phyloP scores from a whole-genome alignment of 768 basidiomycete species.

The Rhodotorula paludigena region DNA sequence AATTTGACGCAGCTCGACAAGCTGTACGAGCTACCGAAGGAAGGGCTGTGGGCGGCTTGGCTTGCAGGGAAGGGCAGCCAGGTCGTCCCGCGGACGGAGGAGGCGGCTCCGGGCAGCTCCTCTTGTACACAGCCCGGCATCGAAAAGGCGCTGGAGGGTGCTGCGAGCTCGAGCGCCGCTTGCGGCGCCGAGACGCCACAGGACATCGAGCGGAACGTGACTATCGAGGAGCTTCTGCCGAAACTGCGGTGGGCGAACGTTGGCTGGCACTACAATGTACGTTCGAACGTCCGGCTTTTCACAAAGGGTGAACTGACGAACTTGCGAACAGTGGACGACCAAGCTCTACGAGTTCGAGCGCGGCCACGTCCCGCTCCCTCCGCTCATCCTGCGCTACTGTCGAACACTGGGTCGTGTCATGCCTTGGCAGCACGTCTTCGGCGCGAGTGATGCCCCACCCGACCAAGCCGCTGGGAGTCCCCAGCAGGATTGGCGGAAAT shows the following conservation, averaged over 20 bases:
- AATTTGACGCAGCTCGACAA: constrained; percentile 86
- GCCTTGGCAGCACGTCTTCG: constrained; percentile 64
- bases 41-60: constrained; percentile 70
- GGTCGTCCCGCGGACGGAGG: background rate
- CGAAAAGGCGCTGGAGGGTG: too few species aligned
- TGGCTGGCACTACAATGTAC: constrained; percentile 76
- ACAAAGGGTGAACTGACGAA: background rate
- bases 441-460: background rate
- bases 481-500: constrained; percentile 63
- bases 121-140: too few species aligned
- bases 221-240: constrained; percentile 54
- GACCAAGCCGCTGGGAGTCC: constrained; percentile 26
- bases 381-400: constrained; percentile 59
- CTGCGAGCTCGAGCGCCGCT: background rate
- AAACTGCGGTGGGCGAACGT: constrained; percentile 94
- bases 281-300: constrained; percentile 4
- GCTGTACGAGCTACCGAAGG: constrained; percentile 70
- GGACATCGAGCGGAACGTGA: constrained; percentile 23
- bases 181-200: too few species aligned
- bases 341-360: constrained; percentile 88
- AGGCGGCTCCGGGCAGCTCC: background rate
- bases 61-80: constrained; percentile 6
- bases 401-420: constrained; percentile 59
- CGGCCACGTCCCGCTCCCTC: constrained; percentile 61
- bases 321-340: constrained; percentile 70